Conservation (phyloP, 225 moss, liverwort and hornwort species). For the Polytrichum commune region DNA sequence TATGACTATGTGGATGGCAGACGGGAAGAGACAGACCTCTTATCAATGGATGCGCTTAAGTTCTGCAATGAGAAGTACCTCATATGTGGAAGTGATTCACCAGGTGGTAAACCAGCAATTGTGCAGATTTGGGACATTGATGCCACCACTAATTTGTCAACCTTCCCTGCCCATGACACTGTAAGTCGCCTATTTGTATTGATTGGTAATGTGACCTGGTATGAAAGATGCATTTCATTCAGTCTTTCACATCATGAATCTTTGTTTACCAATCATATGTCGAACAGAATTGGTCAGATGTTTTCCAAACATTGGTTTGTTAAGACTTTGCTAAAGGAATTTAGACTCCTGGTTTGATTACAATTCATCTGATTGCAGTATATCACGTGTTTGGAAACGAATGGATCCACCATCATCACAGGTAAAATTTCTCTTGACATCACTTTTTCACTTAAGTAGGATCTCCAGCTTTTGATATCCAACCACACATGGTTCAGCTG, state of each 20-base stretch:
- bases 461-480: too few relatives aligned
- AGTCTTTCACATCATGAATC: too few relatives aligned
- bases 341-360: slow-evolving; percentile 3
- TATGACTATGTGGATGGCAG: slow-evolving; percentile 34
- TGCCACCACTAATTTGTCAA: slow-evolving; percentile 61
- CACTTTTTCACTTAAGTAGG: too few relatives aligned
- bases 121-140: slow-evolving; percentile 96
- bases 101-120: slow-evolving; percentile 63
- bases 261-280: too few relatives aligned
- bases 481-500: too few relatives aligned
- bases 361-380: slow-evolving; percentile 48
- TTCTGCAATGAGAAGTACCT: slow-evolving; percentile 71
- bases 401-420: slow-evolving; percentile 68
- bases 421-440: slow-evolving; percentile 23
- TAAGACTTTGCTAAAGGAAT: too few relatives aligned
- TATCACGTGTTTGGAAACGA: slow-evolving; percentile 75
- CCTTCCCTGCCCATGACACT: slow-evolving; percentile 71
- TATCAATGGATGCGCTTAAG: slow-evolving; percentile 87
- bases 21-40: slow-evolving; percentile 46
- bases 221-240: too few relatives aligned
- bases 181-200: slow-evolving; percentile 38
- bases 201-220: too few relatives aligned
- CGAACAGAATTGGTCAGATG: too few relatives aligned
- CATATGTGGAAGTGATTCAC: slow-evolving; percentile 88
- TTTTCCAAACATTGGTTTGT: too few relatives aligned